Evolutionary conservation across 2,329 filamentous ascomycete species (phyloP), one percentile per base, ranked within the genome.

Genomic region (Aspergillus sp.): DNA sequence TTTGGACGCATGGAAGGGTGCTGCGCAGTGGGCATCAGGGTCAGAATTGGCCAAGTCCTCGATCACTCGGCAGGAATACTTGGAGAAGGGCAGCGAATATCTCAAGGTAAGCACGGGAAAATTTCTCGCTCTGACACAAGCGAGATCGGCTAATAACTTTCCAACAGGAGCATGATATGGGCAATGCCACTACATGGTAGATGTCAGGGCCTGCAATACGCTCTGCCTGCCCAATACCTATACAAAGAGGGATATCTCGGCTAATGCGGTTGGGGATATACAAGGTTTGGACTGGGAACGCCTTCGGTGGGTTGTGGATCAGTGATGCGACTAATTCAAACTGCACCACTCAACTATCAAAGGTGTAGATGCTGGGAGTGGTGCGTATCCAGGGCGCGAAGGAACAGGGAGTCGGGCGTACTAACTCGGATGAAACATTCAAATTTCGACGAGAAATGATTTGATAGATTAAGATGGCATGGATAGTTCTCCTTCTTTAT

Each of bases 61-160:
- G 62, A 84, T 99, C 44, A 90, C 88, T 1, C 87, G 85, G 69
- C 89, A 89, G 66, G 95, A 98, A 77, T 99, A 92, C 78, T 76
- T 86, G 68, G 95, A 99, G 81, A 97, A 96, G 82, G 95, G 95
- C 1, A 83, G 87, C 21, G 94, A 98, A 69, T 98, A 98, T 80
- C 84, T 98, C 74, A 96, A 96, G 86, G 92, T 79, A 70, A 63
- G 69, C 63, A 8, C 7, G 23, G 36, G 7, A 44, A 32, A 50
- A 15, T n/a, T 10, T 19, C 8, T 25, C 7, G 7, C n/a, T 3
- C 17, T 57, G 21, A 10, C 10, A 52, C 4, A 7, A 13, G 25
- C 23, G 44, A 48, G 32, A n/a, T 54, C 4, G 38, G 55, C 55
- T 68, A 60, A 68, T 13, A 36, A 15, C 17, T 6, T 58, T 27